Conservation (phyloP, 345 rosid genomes). For the Streptanthus diversifolius region DNA sequence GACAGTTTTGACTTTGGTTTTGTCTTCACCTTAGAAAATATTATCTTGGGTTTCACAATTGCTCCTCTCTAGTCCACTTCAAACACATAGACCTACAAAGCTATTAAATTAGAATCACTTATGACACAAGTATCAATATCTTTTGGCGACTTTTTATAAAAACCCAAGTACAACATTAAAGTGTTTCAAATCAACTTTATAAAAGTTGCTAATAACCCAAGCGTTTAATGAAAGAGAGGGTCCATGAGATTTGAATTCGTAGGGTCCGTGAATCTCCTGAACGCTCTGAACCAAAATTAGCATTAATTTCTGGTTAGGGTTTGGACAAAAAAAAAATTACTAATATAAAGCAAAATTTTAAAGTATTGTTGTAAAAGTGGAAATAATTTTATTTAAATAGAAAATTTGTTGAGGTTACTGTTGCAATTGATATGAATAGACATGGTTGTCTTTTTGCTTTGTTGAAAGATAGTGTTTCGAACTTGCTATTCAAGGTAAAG, state of each 20-base stretch:
- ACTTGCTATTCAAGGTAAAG: not conserved
- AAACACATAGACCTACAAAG: conserved; percentile 11
- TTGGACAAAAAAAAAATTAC: too few species aligned
- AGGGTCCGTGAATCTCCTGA: not conserved
- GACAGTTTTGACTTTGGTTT: conserved; percentile 3
- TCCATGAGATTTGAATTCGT: conserved; percentile 5
- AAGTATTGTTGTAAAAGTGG: too few species aligned
- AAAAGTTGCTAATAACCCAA: not conserved
- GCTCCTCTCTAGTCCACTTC: conserved; percentile 18
- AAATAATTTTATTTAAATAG: too few species aligned
- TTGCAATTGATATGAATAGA: not conserved
- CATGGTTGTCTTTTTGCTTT: not conserved
- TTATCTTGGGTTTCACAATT: not conserved
- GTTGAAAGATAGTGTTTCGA: not conserved
- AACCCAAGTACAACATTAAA: not conserved
- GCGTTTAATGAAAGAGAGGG: not conserved
- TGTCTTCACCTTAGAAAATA: conserved; percentile 11
- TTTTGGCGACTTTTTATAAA: not conserved
- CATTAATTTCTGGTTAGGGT: not conserved
- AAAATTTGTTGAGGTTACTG: not conserved
- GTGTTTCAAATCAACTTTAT: not conserved
- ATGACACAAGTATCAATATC: conserved; percentile 8
- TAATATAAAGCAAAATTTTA: too few species aligned
- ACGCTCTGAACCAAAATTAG: not conserved
- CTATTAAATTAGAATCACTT: not conserved